These are phyloP conservation scores for Penicillium sp. DNA, from an alignment of 2,329 filamentous ascomycete species.

Conservation along the genomic window DNA sequence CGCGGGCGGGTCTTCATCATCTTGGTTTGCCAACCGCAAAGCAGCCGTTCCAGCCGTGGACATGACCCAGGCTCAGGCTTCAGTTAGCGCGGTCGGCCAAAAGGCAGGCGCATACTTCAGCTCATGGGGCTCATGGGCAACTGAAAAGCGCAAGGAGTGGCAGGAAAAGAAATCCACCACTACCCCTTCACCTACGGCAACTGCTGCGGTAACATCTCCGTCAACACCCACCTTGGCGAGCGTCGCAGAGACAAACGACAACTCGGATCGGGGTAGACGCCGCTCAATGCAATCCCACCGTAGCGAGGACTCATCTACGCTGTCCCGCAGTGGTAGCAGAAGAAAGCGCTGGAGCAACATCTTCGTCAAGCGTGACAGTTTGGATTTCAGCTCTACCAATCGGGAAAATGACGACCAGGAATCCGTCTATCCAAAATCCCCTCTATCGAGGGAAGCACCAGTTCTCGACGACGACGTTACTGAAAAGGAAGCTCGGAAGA, in stretches of 20 bases:
- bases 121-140: slow-evolving; percentile 67
- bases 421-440: slow-evolving; percentile 35
- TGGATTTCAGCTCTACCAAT: slow-evolving; percentile 30
- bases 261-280: slow-evolving; percentile 37
- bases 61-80: slow-evolving; percentile 59
- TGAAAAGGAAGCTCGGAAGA: neutral
- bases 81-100: slow-evolving; percentile 58
- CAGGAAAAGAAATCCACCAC: slow-evolving; percentile 41
- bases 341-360: slow-evolving; percentile 46
- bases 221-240: slow-evolving; percentile 30
- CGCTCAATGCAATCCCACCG: slow-evolving; percentile 33
- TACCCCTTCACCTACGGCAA: slow-evolving; percentile 33
- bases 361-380: slow-evolving; percentile 39
- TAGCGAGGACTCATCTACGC: slow-evolving; percentile 34
- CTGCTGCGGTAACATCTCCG: slow-evolving; percentile 20
- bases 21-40: slow-evolving; percentile 38
- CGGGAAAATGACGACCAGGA: slow-evolving; percentile 29
- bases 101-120: slow-evolving; percentile 67
- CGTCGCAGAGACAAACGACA: slow-evolving; percentile 32
- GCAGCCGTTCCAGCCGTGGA: slow-evolving; percentile 49
- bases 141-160: slow-evolving; percentile 53
- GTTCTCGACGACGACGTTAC: slow-evolving; percentile 24
- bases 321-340: slow-evolving; percentile 39
- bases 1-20: slow-evolving; percentile 22
- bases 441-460: slow-evolving; percentile 37